Evolutionary conservation across 2,329 filamentous ascomycete genomes (phyloP).

Genomic region (Colletotrichum truncatum): DNA sequence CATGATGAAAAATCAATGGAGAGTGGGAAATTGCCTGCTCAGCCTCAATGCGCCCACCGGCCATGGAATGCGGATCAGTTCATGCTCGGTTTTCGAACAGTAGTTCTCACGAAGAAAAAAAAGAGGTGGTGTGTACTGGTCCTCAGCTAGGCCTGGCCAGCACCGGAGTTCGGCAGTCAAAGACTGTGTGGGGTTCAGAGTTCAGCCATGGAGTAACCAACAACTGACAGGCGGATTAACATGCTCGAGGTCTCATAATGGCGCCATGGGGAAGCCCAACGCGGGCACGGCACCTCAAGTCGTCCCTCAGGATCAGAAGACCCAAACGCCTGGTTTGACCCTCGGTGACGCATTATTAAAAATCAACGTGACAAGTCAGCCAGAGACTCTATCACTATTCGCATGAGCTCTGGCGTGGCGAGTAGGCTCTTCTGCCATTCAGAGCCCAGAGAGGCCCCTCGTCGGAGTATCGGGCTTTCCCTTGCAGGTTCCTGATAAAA

Average conservation of each 20-base stretch:
- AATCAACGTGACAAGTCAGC: neutral
- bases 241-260: neutral
- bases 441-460: neutral
- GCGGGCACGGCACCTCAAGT: neutral
- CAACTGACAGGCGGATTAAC: conserved; percentile 3
- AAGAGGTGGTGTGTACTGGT: neutral
- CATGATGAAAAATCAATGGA: neutral
- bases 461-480: neutral
- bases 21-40: neutral
- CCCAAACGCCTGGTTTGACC: conserved; percentile 1
- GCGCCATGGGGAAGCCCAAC: neutral
- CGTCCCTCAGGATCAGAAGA: neutral
- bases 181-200: conserved; percentile 14
- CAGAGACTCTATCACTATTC: neutral
- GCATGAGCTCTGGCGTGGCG: neutral
- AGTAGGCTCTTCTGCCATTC: neutral
- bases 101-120: neutral
- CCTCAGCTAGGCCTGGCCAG: neutral
- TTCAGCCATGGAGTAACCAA: neutral
- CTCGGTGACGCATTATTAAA: neutral
- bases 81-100: no score
- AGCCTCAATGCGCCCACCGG: conserved; percentile 9
- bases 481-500: conserved; percentile 18
- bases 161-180: conserved; percentile 20
- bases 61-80: neutral